Base-by-base conservation (phyloP, 345 rosid genomes). In the Gossypium sturtianum region DNA sequence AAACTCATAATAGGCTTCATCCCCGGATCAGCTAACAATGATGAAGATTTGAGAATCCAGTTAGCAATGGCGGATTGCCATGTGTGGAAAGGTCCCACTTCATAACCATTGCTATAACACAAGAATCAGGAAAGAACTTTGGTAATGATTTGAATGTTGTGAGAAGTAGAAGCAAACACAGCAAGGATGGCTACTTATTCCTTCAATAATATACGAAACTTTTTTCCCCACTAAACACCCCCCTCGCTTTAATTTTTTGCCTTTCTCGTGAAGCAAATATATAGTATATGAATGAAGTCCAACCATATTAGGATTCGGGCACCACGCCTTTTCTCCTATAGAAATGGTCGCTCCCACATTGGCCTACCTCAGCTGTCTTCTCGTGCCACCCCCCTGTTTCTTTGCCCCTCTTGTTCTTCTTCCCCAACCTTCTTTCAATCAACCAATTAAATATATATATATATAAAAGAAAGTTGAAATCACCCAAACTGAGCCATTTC, bases 111-210 rank as follows among this genome's bases (percentile, higher is more conserved):
- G 27, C 1, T 51, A 61, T 49, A 41, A 16, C 51, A 76, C 69
- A 12, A 77, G 76, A 74, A 75, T 76, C 43, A n/a, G 67, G 41
- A 57, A 52, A 68, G 41, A 75, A 69, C 25, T 62, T 75, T 75
- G 17, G 82, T 82, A 79, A 82, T 83, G 86, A 86, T 88, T 82
- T 83, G 75, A 75, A 66, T 84, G 83, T 77, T 64, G 81, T 74
- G 81, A 86, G 78, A 73, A 76, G 84, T 77, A 76, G 87, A 85
- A 82, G 89, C 86, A 78, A 88, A 85, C 80, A 82, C 89, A 80
- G 87, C 90, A 75, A 85, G 85, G 83, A 88, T 80, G 79, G 84
- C 79, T 84, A 60, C 76, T 72, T 71, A 72, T 72, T 74, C 73
- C 73, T 19, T 56, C 81, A 75, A 78, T 83, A 78, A 80, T 80